Percentiles rank a stretch among this genome's conserved stretches.
Conservation (phyloP, 768 basidiomycete species). For the Boletus barrowsii region DNA sequence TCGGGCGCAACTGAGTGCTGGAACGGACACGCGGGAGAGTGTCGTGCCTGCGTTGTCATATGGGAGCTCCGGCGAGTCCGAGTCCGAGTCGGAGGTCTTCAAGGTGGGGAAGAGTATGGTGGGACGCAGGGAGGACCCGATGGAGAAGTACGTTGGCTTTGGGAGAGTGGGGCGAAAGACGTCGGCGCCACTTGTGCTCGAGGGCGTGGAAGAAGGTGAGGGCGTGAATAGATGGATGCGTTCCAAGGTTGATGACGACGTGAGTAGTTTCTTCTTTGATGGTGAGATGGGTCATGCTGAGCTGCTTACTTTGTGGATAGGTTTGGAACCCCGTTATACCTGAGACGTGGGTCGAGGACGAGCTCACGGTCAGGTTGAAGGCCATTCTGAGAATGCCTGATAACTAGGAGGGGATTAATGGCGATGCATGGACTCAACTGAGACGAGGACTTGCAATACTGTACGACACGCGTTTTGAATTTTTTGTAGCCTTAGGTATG, state of each 20-base stretch:
- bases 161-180: conserved; percentile 6
- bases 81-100: conserved; percentile 5
- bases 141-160: conserved; percentile 7
- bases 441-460: background rate
- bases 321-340: background rate
- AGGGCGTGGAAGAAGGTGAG: background rate
- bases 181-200: background rate
- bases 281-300: background rate
- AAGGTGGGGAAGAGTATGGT: background rate
- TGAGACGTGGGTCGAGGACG: conserved; percentile 8
- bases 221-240: background rate
- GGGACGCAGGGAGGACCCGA: background rate
- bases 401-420: background rate
- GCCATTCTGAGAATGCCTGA: background rate
- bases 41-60: conserved; percentile 7
- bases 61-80: conserved; percentile 14
- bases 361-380: conserved; percentile 6
- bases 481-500: background rate
- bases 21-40: background rate
- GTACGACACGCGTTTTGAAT: background rate
- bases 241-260: background rate
- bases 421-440: background rate
- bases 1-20: background rate
- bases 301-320: background rate
- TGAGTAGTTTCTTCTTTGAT: background rate